Percentiles rank a stretch among this genome's conserved stretches.
These are phyloP conservation scores for Sclerotinia sclerotiorum DNA, from an alignment of 2,329 filamentous ascomycete species.

Conservation along the genomic window DNA sequence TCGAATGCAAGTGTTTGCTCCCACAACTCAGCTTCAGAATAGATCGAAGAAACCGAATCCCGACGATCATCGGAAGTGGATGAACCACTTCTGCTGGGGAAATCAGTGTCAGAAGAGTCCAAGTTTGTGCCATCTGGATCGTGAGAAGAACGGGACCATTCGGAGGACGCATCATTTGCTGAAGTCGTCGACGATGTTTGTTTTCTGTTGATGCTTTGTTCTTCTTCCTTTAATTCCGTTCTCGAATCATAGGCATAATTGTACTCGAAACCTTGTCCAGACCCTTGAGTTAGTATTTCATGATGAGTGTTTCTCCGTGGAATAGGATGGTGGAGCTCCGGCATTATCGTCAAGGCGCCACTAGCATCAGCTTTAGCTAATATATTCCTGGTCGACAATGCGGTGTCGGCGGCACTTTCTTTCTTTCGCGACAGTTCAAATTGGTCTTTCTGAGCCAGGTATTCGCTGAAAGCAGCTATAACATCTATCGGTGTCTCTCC, in stretches of 20 bases:
- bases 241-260: neutral
- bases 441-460: conserved; percentile 45
- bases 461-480: conserved; percentile 55
- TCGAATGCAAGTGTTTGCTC: neutral
- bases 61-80: neutral
- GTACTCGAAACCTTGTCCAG: conserved; percentile 48
- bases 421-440: conserved; percentile 15
- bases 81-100: conserved; percentile 9
- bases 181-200: conserved; percentile 3
- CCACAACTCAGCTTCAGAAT: neutral
- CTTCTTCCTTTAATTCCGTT: neutral
- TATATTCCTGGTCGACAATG: conserved; percentile 30
- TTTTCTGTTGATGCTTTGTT: neutral
- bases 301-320: conserved; percentile 43
- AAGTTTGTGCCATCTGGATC: conserved; percentile 17
- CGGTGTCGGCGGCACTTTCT: conserved; percentile 26
- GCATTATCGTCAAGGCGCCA: conserved; percentile 34
- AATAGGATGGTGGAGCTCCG: conserved; percentile 34
- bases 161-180: conserved; percentile 7
- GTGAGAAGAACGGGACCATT: conserved; percentile 20
- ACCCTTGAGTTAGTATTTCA: conserved; percentile 55
- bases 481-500: conserved; percentile 39
- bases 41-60: neutral
- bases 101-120: neutral
- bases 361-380: conserved; percentile 41